phyloP scores from a whole-genome alignment of 768 basidiomycete genomes.

The Pulveroboletus sp. region DNA sequence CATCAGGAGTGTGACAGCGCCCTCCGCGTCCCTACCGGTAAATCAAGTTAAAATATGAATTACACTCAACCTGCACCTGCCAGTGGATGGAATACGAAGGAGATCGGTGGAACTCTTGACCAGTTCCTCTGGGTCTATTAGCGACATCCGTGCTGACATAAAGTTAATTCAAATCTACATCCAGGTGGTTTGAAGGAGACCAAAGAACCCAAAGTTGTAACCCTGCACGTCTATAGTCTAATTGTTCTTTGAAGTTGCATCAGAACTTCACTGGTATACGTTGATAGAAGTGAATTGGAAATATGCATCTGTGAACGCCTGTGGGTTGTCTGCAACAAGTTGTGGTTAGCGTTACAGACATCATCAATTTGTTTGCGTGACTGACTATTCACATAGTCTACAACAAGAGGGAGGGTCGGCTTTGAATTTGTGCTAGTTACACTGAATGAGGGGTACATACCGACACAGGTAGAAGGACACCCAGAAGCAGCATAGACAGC shows the following conservation, averaged over 20 bases:
- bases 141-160: too few species aligned
- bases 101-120: too few species aligned
- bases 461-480: constrained; percentile 30
- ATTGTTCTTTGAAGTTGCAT: not conserved
- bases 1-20: not conserved
- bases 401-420: not conserved
- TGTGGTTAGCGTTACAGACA: not conserved
- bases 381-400: constrained; percentile 30
- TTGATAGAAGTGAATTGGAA: constrained; percentile 39
- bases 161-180: not conserved
- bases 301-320: constrained; percentile 40
- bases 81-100: not conserved
- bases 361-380: not conserved
- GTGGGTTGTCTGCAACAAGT: constrained; percentile 30
- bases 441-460: constrained; percentile 11
- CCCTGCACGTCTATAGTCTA: not conserved
- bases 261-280: constrained; percentile 27
- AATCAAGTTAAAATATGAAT: not conserved
- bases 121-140: too few species aligned
- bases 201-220: not conserved
- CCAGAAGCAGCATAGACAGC: constrained; percentile 27
- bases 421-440: not conserved
- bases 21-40: not conserved
- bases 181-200: not conserved
- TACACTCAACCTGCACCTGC: not conserved